These are phyloP conservation scores for Rhododendron kiyosumense DNA, from an alignment of 148 eudicot species.

Conservation along the genomic window DNA sequence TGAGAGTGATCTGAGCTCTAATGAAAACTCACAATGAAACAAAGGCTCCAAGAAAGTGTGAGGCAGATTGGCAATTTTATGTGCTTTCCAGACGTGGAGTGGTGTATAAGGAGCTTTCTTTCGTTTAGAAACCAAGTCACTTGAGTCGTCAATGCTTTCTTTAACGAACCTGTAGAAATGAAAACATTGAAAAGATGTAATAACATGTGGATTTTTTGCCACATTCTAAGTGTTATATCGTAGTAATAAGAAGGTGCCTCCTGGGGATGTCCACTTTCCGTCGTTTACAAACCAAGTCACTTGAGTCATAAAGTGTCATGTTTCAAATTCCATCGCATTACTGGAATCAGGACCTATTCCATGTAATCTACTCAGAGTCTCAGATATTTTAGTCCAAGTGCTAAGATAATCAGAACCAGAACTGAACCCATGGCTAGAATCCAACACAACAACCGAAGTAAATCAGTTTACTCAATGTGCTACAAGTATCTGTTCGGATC, in stretches of 20 bases:
- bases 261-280: neutral
- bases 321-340: neutral
- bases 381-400: neutral
- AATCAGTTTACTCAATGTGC: neutral
- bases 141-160: constrained; percentile 42
- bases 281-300: too few relatives aligned
- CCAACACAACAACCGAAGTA: neutral
- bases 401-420: neutral
- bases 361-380: neutral
- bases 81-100: constrained; percentile 44
- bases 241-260: neutral
- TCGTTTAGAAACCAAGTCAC: constrained; percentile 54
- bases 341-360: neutral
- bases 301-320: too few relatives aligned
- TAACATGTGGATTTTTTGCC: neutral
- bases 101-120: constrained; percentile 40
- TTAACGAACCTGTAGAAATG: constrained; percentile 45
- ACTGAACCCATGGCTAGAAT: neutral
- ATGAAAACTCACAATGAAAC: constrained; percentile 55
- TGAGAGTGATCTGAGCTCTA: constrained; percentile 19
- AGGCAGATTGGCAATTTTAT: constrained; percentile 29
- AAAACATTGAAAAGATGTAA: neutral
- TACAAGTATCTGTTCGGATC: neutral
- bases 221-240: neutral
- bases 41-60: constrained; percentile 49